These are phyloP conservation scores for Penicillium sp. DNA, from an alignment of 2,329 filamentous ascomycete genomes.

Conservation along the genomic window DNA sequence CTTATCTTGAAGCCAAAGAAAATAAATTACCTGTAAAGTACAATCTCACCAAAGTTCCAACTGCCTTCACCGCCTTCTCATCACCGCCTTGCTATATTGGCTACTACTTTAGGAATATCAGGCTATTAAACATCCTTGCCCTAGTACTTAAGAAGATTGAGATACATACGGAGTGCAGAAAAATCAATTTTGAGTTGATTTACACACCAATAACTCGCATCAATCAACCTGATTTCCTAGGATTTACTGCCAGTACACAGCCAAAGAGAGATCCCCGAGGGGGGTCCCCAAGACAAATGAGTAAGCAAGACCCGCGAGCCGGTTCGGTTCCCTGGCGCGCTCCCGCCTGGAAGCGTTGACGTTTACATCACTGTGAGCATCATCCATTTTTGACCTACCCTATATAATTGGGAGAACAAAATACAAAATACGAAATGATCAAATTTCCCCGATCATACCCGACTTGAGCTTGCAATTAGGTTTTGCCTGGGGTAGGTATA, in stretches of 20 bases:
- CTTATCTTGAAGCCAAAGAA: background rate
- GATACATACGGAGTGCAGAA: background rate
- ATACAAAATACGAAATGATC: background rate
- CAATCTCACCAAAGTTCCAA: background rate
- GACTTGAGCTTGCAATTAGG: background rate
- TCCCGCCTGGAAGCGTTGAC: conserved; percentile 5
- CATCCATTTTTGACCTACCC: conserved; percentile 16
- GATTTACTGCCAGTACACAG: background rate
- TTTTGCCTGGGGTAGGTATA: background rate
- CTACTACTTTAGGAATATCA: background rate
- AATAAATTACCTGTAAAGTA: conserved; percentile 4
- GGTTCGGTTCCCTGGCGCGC: conserved; percentile 18
- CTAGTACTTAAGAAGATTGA: background rate
- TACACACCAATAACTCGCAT: too few species aligned
- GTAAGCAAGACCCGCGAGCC: conserved; percentile 16
- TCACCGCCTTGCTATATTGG: background rate
- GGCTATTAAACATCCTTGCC: background rate
- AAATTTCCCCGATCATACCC: background rate
- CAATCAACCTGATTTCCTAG: background rate
- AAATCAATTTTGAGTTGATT: background rate
- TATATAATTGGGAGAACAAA: background rate
- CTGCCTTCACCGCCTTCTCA: background rate
- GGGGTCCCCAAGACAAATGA: conserved; percentile 7
- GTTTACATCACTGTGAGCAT: conserved; percentile 31
- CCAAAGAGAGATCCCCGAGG: background rate